These are phyloP conservation scores for Tetrahymena malaccensis DNA, from an alignment of 73 alveolate species.

Conservation along the genomic window DNA sequence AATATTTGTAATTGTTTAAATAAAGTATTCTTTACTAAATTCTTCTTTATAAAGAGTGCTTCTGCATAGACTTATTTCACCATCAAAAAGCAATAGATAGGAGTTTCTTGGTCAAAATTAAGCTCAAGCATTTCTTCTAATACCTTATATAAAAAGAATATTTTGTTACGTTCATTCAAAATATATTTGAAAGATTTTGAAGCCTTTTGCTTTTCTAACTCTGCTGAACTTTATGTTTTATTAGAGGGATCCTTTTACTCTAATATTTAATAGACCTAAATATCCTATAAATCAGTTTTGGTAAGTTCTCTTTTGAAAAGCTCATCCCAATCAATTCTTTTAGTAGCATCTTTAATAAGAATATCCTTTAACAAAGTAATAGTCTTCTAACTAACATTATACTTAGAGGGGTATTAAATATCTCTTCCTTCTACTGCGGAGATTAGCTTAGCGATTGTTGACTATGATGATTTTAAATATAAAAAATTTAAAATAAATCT, in stretches of 20 bases:
- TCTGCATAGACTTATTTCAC: slow-evolving; percentile 19
- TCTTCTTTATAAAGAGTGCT: slow-evolving; percentile 3
- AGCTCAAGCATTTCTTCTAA: slow-evolving; percentile 31
- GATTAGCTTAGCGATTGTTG: slow-evolving; percentile 33
- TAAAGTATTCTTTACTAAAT: slow-evolving; percentile 3
- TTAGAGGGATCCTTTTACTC: background rate
- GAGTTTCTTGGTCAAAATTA: slow-evolving; percentile 11
- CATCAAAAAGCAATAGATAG: background rate
- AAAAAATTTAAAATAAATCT: too few species aligned
- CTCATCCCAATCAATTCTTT: slow-evolving; percentile 39
- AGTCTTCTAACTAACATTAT: slow-evolving; percentile 17
- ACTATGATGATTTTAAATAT: background rate
- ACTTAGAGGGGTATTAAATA: slow-evolving; percentile 6
- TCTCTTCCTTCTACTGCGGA: slow-evolving; percentile 40
- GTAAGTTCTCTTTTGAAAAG: slow-evolving; percentile 34
- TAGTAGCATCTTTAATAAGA: slow-evolving; percentile 26
- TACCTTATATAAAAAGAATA: slow-evolving; percentile 27
- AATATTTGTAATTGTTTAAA: background rate
- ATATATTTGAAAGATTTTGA: slow-evolving; percentile 37
- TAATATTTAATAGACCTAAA: background rate
- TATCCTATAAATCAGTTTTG: slow-evolving; percentile 7
- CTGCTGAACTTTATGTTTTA: slow-evolving; percentile 5
- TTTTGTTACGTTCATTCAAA: slow-evolving; percentile 31
- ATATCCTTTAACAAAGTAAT: slow-evolving; percentile 3
- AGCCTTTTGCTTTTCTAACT: slow-evolving; percentile 17